phyloP scores from a whole-genome alignment of 148 eudicot genomes.

The Rhododendron henanense region DNA sequence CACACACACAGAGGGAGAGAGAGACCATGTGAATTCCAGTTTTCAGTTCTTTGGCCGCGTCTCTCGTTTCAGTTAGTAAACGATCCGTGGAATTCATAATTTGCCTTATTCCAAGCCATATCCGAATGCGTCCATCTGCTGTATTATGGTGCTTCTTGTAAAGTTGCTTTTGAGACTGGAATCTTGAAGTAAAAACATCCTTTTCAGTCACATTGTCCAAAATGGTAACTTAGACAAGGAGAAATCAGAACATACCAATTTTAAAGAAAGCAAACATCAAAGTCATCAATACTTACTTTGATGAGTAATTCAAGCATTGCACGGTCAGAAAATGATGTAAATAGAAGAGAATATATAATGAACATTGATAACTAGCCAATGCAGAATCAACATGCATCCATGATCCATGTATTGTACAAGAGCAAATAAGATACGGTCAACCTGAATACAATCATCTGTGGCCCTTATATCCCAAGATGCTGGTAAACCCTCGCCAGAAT shows the following conservation, averaged over 20 bases:
- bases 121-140: slow-evolving; percentile 79
- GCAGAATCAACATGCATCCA: not conserved
- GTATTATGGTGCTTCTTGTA: slow-evolving; percentile 65
- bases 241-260: not conserved
- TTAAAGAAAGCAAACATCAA: not conserved
- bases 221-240: not conserved
- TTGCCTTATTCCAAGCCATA: slow-evolving; percentile 93
- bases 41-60: slow-evolving; percentile 56
- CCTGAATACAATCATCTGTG: slow-evolving; percentile 79
- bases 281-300: not conserved
- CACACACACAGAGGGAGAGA: not conserved
- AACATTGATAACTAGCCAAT: not conserved
- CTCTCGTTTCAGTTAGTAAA: slow-evolving; percentile 65
- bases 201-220: slow-evolving; percentile 1
- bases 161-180: slow-evolving; percentile 72
- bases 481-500: slow-evolving; percentile 82
- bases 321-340: not conserved
- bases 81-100: slow-evolving; percentile 88
- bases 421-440: slow-evolving; percentile 10
- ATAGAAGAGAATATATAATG: not conserved
- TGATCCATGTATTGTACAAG: too few relatives aligned
- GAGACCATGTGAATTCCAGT: slow-evolving; percentile 95
- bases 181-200: slow-evolving; percentile 24
- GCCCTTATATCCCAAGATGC: slow-evolving; percentile 53
- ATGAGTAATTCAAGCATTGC: not conserved